A percentile compares a stretch with the other conserved stretches of the same genome.
These are phyloP conservation scores for Kwoniella mangroviensis DNA, from an alignment of 768 basidiomycete genomes.

Conservation along the genomic window DNA sequence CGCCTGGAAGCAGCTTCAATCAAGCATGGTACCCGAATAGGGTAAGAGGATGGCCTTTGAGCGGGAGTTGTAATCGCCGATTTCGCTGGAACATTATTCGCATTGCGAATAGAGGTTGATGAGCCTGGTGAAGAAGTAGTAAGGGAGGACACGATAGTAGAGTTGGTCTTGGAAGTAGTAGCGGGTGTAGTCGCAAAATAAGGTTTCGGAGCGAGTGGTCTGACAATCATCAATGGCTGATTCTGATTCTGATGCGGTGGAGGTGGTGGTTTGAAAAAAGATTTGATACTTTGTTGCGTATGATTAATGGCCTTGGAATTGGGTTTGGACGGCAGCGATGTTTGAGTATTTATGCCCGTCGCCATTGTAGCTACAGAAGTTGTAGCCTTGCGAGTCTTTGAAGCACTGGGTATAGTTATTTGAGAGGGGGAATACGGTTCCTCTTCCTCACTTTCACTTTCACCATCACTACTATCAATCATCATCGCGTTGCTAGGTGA, in stretches of 20 bases:
- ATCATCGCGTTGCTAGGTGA: neutral
- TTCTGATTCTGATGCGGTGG: neutral
- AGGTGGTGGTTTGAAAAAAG: neutral
- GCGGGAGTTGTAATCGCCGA: neutral
- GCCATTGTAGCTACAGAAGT: neutral
- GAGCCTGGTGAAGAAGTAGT: neutral
- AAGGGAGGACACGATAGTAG: neutral
- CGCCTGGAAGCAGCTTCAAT: conserved; percentile 35
- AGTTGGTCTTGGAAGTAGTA: neutral
- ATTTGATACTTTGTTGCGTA: conserved; percentile 12
- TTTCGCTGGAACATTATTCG: neutral
- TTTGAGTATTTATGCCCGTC: neutral
- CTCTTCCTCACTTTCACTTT: neutral
- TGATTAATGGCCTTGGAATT: neutral
- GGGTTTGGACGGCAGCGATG: neutral
- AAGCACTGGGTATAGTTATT: neutral
- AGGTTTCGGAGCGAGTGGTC: neutral
- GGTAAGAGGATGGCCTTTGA: neutral
- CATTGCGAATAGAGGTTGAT: neutral
- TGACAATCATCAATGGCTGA: neutral
- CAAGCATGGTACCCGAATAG: conserved; percentile 25
- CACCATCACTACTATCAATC: neutral
- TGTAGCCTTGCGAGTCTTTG: conserved; percentile 2
- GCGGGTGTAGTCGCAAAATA: neutral
- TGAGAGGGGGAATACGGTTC: neutral